Conservation (phyloP, 768 basidiomycete species). For the Phanerochaete carnosa region DNA sequence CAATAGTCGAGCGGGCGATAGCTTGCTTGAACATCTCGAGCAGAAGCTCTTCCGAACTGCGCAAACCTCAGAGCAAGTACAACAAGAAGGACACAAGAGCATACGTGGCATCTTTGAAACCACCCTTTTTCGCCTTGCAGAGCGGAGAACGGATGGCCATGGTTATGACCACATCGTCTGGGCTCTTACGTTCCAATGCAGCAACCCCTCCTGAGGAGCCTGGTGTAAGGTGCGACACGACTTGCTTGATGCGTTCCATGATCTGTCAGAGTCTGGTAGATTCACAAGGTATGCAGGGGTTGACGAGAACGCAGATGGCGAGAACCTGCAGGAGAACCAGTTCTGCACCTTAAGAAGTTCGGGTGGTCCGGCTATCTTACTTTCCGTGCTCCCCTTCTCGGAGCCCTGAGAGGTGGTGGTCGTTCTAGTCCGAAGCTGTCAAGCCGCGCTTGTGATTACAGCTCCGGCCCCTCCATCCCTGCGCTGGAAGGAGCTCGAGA, state of each 20-base stretch:
- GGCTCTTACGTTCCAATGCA: conserved; percentile 52
- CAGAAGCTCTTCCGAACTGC: conserved; percentile 75
- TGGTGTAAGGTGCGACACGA: conserved; percentile 53
- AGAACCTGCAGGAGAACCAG: not conserved
- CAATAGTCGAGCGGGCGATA: conserved; percentile 53
- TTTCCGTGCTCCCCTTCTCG: no score
- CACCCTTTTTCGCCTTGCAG: conserved; percentile 76
- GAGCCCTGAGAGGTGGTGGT: not conserved
- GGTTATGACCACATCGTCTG: conserved; percentile 81
- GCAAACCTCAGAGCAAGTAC: not conserved
- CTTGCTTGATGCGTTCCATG: conserved; percentile 64
- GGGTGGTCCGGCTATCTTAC: no score
- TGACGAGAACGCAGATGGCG: not conserved
- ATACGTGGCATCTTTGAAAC: conserved; percentile 65
- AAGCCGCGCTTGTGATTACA: conserved; percentile 1
- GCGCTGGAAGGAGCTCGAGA: not conserved
- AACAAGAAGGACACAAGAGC: conserved; percentile 18
- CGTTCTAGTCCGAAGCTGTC: not conserved
- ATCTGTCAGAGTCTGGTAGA: not conserved
- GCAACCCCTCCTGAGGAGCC: conserved; percentile 41
- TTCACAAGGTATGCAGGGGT: not conserved
- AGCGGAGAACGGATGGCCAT: conserved; percentile 76
- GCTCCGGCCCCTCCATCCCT: not conserved
- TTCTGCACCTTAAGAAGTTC: not conserved
- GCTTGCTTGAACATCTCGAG: conserved; percentile 79